phyloP scores from a whole-genome alignment of 2,329 filamentous ascomycete genomes.

The Calonectria montana region DNA sequence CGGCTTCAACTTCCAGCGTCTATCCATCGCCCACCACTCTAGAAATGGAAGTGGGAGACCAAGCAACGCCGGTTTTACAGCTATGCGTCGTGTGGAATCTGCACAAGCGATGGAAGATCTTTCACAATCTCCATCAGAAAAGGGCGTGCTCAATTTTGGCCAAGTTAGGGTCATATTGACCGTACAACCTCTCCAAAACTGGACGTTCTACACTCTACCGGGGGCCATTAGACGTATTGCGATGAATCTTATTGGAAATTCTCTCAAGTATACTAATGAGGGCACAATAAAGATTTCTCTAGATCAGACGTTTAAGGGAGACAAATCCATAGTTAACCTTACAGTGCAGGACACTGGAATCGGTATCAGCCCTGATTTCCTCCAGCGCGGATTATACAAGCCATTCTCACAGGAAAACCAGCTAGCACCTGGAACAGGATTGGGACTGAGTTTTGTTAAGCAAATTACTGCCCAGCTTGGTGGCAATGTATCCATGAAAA shows the following conservation, averaged over 20 bases:
- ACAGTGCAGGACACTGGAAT: slow-evolving; percentile 72
- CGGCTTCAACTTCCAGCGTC: slow-evolving; percentile 54
- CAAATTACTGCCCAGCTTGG: slow-evolving; percentile 68
- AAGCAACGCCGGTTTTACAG: slow-evolving; percentile 18
- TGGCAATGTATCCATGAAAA: slow-evolving; percentile 70
- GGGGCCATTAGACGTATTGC: slow-evolving; percentile 65
- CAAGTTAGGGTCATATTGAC: slow-evolving; percentile 44
- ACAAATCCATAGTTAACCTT: slow-evolving; percentile 45
- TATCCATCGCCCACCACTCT: slow-evolving; percentile 32
- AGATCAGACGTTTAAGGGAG: slow-evolving; percentile 27
- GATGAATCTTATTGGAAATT: slow-evolving; percentile 73
- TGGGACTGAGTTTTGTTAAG: slow-evolving; percentile 74
- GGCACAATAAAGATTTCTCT: slow-evolving; percentile 48
- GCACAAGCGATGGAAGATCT: slow-evolving; percentile 57
- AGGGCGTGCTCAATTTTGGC: slow-evolving; percentile 26
- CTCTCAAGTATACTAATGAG: slow-evolving; percentile 67
- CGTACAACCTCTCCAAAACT: slow-evolving; percentile 57
- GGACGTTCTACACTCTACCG: slow-evolving; percentile 65
- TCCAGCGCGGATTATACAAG: slow-evolving; percentile 69
- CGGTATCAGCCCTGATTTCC: slow-evolving; percentile 73
- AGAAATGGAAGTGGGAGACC: neutral
- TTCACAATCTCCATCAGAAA: slow-evolving; percentile 8
- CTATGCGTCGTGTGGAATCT: slow-evolving; percentile 39
- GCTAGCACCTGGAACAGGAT: slow-evolving; percentile 69
- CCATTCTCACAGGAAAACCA: slow-evolving; percentile 74